A percentile compares a stretch with the other conserved stretches of the same genome.
Evolutionary conservation across 495 filamentous ascomycete species (phyloP).

Genomic region (Lasiosphaeria hispida): DNA sequence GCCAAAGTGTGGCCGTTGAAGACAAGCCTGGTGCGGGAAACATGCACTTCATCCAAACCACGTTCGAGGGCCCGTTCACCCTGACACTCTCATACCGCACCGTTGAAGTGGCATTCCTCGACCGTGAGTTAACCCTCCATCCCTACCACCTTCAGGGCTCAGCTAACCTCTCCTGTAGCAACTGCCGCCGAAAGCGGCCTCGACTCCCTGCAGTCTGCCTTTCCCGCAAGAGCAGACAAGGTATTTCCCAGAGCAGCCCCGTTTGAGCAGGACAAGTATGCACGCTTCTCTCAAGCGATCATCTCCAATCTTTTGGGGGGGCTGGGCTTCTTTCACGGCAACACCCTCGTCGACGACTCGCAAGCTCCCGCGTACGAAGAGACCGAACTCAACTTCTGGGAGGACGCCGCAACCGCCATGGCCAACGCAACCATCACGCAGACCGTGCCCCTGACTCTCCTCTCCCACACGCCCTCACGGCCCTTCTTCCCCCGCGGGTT

Average conservation of each 20-base stretch:
- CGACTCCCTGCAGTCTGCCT: conserved; percentile 34
- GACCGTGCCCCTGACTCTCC: conserved; percentile 79
- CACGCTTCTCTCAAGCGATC: conserved; percentile 73
- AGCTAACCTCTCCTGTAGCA: conserved; percentile 62
- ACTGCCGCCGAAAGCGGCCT: background rate
- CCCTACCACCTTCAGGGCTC: conserved; percentile 64
- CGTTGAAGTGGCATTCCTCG: background rate
- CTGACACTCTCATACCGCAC: background rate
- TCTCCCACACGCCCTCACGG: conserved; percentile 82
- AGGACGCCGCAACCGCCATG: conserved; percentile 69
- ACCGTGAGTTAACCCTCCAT: conserved; percentile 7
- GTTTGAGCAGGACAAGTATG: conserved; percentile 65
- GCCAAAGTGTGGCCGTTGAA: conserved; percentile 55
- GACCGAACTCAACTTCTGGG: conserved; percentile 91
- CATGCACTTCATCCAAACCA: conserved; percentile 81
- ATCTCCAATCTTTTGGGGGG: conserved; percentile 89
- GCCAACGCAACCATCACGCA: conserved; percentile 56
- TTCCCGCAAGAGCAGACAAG: conserved; percentile 64
- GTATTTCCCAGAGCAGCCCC: conserved; percentile 70
- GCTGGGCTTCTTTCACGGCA: conserved; percentile 88
- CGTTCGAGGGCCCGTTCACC: conserved; percentile 81
- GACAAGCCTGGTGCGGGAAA: conserved; percentile 69
- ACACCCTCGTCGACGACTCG: conserved; percentile 78
- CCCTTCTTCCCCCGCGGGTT: conserved; percentile 94
- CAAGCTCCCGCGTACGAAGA: conserved; percentile 85